These are phyloP conservation scores for Protomyces inouyei DNA, from an alignment of 1,139 yeast genomes.

Conservation along the genomic window DNA sequence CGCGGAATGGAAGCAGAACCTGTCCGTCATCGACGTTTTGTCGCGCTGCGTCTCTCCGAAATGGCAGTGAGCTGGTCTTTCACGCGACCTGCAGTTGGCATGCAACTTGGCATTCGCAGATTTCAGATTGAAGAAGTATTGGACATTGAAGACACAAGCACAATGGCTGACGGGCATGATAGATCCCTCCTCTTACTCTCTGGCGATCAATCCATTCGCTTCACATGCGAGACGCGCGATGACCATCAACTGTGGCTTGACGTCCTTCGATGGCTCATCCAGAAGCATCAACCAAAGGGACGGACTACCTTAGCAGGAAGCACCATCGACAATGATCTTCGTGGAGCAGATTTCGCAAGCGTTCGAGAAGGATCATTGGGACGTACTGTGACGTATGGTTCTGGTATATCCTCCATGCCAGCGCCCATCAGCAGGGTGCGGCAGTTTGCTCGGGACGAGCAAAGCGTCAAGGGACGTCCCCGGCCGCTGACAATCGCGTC, in stretches of 20 bases:
- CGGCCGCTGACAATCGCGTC: no score
- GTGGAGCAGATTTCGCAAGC: no score
- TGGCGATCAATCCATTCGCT: background rate
- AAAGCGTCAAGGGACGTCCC: no score
- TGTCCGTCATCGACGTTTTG: constrained; percentile 10
- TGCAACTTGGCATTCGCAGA: constrained; percentile 2
- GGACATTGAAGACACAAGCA: constrained; percentile 8
- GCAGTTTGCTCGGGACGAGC: no score
- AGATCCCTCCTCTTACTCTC: constrained; percentile 9
- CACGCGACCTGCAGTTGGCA: constrained; percentile 15
- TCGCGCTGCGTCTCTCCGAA: constrained; percentile 5
- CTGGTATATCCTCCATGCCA: no score
- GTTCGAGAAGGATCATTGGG: no score
- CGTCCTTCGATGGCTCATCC: constrained; percentile 6
- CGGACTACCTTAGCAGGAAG: no score
- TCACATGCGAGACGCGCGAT: constrained; percentile 1
- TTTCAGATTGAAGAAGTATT: background rate
- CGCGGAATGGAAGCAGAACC: background rate
- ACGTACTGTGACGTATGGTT: no score
- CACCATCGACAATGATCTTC: no score
- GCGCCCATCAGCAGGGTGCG: no score
- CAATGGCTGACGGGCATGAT: background rate
- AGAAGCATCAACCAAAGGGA: background rate
- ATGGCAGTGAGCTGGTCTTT: constrained; percentile 9
- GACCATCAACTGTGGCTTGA: constrained; percentile 7